Percentiles rank a stretch among this genome's conserved stretches.
Conservation (phyloP, 257 asterid genomes). For the Phtheirospermum japonicum region DNA sequence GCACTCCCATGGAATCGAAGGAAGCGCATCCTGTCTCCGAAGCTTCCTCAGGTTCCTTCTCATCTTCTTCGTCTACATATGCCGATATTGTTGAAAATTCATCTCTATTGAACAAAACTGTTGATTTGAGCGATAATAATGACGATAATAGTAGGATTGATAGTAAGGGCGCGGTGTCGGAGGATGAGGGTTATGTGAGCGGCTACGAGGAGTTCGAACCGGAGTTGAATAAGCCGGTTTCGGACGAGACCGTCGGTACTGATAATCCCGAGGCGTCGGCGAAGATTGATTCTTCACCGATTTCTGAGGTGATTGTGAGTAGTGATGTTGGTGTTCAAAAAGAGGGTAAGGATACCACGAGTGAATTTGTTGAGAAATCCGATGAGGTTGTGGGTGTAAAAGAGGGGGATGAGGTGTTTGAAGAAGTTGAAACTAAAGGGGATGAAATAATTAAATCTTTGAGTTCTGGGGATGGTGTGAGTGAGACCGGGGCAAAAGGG, state of each 20-base stretch:
- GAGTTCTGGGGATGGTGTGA: constrained; percentile 4
- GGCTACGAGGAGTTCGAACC: constrained; percentile 61
- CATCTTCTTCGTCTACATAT: constrained; percentile 19
- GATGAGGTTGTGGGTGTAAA: constrained; percentile 25
- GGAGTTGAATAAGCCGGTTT: constrained; percentile 35
- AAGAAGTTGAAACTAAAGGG: constrained; percentile 18
- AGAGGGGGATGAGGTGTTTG: constrained; percentile 18
- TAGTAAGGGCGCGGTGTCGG: constrained; percentile 36
- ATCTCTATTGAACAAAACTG: constrained; percentile 25
- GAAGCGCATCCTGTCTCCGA: constrained; percentile 42
- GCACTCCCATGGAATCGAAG: constrained; percentile 45
- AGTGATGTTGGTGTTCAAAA: constrained; percentile 37
- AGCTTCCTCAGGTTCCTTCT: constrained; percentile 33
- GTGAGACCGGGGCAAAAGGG: constrained; percentile 8
- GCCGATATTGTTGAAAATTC: constrained; percentile 20
- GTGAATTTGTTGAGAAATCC: constrained; percentile 25
- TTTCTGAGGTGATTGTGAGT: constrained; percentile 32
- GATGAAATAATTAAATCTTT: too few relatives aligned
- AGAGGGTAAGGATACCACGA: constrained; percentile 29
- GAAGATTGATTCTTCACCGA: constrained; percentile 29
- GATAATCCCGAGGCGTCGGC: constrained; percentile 35
- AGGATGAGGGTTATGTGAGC: constrained; percentile 57
- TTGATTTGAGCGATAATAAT: constrained; percentile 21
- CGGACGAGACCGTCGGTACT: constrained; percentile 21
- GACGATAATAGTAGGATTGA: constrained; percentile 27